Evolutionary conservation across 2,329 filamentous ascomycete genomes (phyloP).

Genomic region (Fusarium domesticum): DNA sequence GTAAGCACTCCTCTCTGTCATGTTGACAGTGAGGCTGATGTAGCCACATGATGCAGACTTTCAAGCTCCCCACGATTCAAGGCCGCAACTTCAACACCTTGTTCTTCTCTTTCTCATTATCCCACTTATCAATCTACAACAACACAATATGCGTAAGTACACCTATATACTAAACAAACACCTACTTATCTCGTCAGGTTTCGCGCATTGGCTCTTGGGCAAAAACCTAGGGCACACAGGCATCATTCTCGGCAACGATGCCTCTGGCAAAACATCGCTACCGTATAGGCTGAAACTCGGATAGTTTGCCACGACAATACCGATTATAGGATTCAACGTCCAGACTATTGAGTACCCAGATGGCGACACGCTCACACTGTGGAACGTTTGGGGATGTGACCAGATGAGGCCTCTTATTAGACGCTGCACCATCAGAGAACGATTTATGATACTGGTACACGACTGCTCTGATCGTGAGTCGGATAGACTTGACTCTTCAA

Average conservation of each 20-base stretch:
- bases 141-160: conserved; percentile 19
- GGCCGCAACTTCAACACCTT: conserved; percentile 25
- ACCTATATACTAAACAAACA: rapidly evolving
- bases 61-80: conserved; percentile 21
- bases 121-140: neutral
- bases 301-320: conserved; percentile 89
- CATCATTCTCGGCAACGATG: conserved; percentile 24
- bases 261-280: conserved; percentile 70
- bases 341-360: conserved; percentile 59
- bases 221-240: conserved; percentile 17
- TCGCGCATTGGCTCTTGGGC: conserved; percentile 24
- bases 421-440: conserved; percentile 28
- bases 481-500: conserved; percentile 23
- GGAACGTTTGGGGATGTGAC: conserved; percentile 33
- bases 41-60: conserved; percentile 21
- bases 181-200: conserved; percentile 12
- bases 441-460: conserved; percentile 30
- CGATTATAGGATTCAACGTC: conserved; percentile 93
- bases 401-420: conserved; percentile 27
- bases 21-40: conserved; percentile 11
- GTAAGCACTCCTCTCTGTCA: neutral
- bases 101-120: no score
- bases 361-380: conserved; percentile 24
- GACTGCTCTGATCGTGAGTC: conserved; percentile 26
- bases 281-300: conserved; percentile 83